Evolutionary conservation across 352 stramenopile species (phyloP).

Genomic region (Phytophthora boehmeriae): DNA sequence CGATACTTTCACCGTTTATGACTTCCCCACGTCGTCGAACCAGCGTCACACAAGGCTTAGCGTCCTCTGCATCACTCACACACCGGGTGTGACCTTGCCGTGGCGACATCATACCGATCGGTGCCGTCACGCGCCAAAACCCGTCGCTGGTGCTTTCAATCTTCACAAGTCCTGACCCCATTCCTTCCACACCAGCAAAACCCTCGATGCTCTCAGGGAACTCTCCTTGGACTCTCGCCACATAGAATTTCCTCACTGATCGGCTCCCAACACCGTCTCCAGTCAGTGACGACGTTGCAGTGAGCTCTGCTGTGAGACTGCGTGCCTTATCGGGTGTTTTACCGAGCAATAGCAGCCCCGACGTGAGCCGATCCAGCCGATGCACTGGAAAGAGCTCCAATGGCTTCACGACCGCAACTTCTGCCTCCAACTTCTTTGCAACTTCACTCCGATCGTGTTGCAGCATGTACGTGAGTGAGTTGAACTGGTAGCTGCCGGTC

Average conservation of each 20-base stretch:
- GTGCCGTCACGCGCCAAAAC: constrained; percentile 49
- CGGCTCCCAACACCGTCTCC: constrained; percentile 20
- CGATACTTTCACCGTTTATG: constrained; percentile 59
- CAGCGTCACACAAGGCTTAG: constrained; percentile 51
- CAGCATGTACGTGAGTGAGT: constrained; percentile 83
- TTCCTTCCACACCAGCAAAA: constrained; percentile 14
- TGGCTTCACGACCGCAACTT: constrained; percentile 3
- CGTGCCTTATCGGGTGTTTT: constrained; percentile 52
- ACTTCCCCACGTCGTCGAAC: constrained; percentile 33
- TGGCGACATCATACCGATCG: constrained; percentile 38
- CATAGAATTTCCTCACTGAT: constrained; percentile 58
- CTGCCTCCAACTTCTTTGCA: constrained; percentile 15
- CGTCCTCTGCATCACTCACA: constrained; percentile 27
- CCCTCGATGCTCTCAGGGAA: constrained; percentile 38
- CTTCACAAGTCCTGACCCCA: constrained; percentile 22
- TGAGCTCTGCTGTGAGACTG: constrained; percentile 46
- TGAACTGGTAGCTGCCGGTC: constrained; percentile 90
- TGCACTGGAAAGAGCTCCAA: constrained; percentile 83
- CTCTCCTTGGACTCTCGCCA: constrained; percentile 47
- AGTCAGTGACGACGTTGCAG: constrained; percentile 16
- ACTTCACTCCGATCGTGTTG: constrained; percentile 19
- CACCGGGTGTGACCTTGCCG: constrained; percentile 28
- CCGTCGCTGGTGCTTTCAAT: constrained; percentile 9
- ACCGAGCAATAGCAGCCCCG: constrained; percentile 62
- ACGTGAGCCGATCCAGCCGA: constrained; percentile 94